phyloP scores from a whole-genome alignment of 225 moss, liverwort and hornwort species.

The Neckera pumila region DNA sequence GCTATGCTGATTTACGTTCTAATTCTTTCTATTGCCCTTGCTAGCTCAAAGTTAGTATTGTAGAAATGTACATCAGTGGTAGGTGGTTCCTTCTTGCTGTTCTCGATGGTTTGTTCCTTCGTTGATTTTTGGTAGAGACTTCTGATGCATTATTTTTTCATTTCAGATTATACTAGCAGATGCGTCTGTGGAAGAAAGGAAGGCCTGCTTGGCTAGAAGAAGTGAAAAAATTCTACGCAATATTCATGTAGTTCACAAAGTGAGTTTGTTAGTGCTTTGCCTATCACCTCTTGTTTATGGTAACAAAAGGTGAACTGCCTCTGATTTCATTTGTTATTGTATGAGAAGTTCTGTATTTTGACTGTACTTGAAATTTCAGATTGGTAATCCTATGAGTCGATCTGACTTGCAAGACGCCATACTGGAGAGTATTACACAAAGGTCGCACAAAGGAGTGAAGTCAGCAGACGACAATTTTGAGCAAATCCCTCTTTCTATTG shows the following conservation, averaged over 20 bases:
- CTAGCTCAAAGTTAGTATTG: not conserved
- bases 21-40: not conserved
- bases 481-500: slow-evolving; percentile 47
- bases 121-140: not conserved
- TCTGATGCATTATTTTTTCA: not conserved
- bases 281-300: not conserved
- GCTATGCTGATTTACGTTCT: not conserved
- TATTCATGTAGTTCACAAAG: slow-evolving; percentile 51
- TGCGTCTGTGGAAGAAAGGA: slow-evolving; percentile 52
- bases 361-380: slow-evolving; percentile 19
- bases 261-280: slow-evolving; percentile 12
- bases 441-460: not conserved
- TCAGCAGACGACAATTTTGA: slow-evolving; percentile 23
- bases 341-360: not conserved
- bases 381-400: slow-evolving; percentile 66
- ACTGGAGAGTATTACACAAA: slow-evolving; percentile 18
- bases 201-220: slow-evolving; percentile 31
- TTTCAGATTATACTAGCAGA: slow-evolving; percentile 51
- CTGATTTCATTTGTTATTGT: not conserved
- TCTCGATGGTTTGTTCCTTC: not conserved
- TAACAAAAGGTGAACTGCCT: not conserved
- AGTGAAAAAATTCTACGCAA: slow-evolving; percentile 27
- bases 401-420: slow-evolving; percentile 57
- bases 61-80: not conserved
- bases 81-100: not conserved